phyloP scores from a whole-genome alignment of 1,139 yeast genomes.

The Candida frijolesensis region DNA sequence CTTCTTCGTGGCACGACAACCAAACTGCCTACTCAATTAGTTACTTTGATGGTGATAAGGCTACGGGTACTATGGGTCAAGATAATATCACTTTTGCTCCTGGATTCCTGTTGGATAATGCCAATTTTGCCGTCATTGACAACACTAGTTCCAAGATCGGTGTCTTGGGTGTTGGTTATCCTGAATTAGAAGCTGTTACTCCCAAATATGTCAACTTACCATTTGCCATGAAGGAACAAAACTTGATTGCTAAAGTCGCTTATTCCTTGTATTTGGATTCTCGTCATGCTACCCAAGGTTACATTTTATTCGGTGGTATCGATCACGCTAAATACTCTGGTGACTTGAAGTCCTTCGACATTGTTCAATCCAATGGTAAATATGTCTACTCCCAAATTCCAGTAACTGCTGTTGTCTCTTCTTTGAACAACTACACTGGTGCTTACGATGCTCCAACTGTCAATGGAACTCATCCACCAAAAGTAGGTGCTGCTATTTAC shows the following conservation, averaged over 20 bases:
- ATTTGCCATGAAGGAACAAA: slow-evolving; percentile 49
- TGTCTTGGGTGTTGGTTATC: slow-evolving; percentile 48
- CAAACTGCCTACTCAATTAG: slow-evolving; percentile 36
- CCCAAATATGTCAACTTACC: slow-evolving; percentile 48
- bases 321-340: slow-evolving; percentile 58
- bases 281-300: slow-evolving; percentile 42
- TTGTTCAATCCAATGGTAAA: slow-evolving; percentile 20
- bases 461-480: slow-evolving; percentile 13
- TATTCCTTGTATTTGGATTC: slow-evolving; percentile 58
- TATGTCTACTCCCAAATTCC: slow-evolving; percentile 14
- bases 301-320: slow-evolving; percentile 59
- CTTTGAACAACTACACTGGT: slow-evolving; percentile 12
- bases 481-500: slow-evolving; percentile 13
- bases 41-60: slow-evolving; percentile 36
- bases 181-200: slow-evolving; percentile 20
- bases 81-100: slow-evolving; percentile 41
- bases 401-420: slow-evolving; percentile 20
- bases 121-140: slow-evolving; percentile 54
- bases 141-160: slow-evolving; percentile 44
- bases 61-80: slow-evolving; percentile 55
- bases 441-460: slow-evolving; percentile 12
- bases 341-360: slow-evolving; percentile 28
- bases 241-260: slow-evolving; percentile 48
- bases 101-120: slow-evolving; percentile 44
- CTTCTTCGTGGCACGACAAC: slow-evolving; percentile 50